phyloP scores from a whole-genome alignment of 2,329 filamentous ascomycete species.

The Ramularia endophylla region DNA sequence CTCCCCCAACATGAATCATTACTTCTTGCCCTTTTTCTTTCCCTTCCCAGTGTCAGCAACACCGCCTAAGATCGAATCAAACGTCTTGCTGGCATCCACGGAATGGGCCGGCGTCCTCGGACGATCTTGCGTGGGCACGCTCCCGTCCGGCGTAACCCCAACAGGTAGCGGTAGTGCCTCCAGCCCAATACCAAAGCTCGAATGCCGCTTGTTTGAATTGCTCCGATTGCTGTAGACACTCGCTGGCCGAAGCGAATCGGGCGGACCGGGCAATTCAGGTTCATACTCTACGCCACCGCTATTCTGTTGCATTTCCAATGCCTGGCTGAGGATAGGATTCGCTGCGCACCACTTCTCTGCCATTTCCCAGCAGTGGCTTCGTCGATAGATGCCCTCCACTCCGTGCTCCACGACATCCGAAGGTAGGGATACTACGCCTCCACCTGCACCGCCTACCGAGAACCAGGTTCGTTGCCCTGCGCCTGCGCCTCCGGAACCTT shows the following conservation, averaged over 20 bases:
- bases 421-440: conserved; percentile 56
- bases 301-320: conserved; percentile 22
- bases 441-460: conserved; percentile 59
- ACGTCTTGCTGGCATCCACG: conserved; percentile 40
- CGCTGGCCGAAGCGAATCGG: conserved; percentile 13
- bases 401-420: conserved; percentile 60
- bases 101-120: conserved; percentile 26
- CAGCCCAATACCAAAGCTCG: conserved; percentile 41
- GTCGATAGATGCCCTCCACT: conserved; percentile 61
- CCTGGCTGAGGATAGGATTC: conserved; percentile 28
- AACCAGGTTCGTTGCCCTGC: conserved; percentile 57
- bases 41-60: conserved; percentile 20
- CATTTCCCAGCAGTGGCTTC: conserved; percentile 63
- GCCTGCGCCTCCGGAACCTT: conserved; percentile 47
- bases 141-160: conserved; percentile 35
- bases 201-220: conserved; percentile 32
- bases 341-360: conserved; percentile 56
- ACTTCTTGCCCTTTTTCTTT: conserved; percentile 24
- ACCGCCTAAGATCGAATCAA: conserved; percentile 42
- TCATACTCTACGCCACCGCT: conserved; percentile 4
- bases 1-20: neutral
- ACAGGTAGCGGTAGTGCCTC: conserved; percentile 43
- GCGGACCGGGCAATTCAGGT: conserved; percentile 3
- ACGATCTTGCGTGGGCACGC: conserved; percentile 18
- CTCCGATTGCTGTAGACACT: conserved; percentile 15